Evolutionary conservation across 306 rosid genomes (phyloP), one percentile per base, ranked within the genome.

Genomic region (Castanea mollissima): DNA sequence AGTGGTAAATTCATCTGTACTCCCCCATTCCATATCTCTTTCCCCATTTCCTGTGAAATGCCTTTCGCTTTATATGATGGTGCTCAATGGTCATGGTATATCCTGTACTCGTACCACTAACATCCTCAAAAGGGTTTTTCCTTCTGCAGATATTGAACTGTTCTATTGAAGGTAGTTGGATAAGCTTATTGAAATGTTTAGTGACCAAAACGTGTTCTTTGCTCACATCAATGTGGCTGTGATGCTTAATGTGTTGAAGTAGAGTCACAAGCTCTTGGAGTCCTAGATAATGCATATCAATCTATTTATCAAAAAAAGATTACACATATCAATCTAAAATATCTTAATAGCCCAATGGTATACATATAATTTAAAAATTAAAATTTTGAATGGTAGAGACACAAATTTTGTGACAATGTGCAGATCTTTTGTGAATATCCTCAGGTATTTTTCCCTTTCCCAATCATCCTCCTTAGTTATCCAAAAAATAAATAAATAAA

Each of bases 1-100:
- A n/a, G 94, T 91, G 91, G 98, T 95, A 95, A 81, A 38, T 32
- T 62, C 55, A 72, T 69, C 71, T 19, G 2, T 38, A 38, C 46
- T 38, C 46, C 3, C 11, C 46, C 46, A 38, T 38, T 38, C 2
- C 46, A 38, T 38, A 2, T 38, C 46, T 38, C 7, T 38, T 38
- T 38, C 46, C 46, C 11, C 46, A 38, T 38, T 38, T 38, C 46
- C 46, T 7, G 2, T 38, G 35, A 62, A 27, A 62, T 62, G 35
- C 41, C 69, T 38, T 1, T 63, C 6, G 7, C 20, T 63, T 63
- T 11, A 27, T 62, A 27, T 4, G 69, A 57, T 64, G 32, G 46
- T 76, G 31, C 81, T 68, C 7, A 52, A 70, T 74, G 82, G 73
- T 76, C 74, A 19, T 69, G 60, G 25, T 55, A 51, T 23, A 51